phyloP scores from a whole-genome alignment of 2,329 filamentous ascomycete genomes.

The Colletotrichum sublineola region DNA sequence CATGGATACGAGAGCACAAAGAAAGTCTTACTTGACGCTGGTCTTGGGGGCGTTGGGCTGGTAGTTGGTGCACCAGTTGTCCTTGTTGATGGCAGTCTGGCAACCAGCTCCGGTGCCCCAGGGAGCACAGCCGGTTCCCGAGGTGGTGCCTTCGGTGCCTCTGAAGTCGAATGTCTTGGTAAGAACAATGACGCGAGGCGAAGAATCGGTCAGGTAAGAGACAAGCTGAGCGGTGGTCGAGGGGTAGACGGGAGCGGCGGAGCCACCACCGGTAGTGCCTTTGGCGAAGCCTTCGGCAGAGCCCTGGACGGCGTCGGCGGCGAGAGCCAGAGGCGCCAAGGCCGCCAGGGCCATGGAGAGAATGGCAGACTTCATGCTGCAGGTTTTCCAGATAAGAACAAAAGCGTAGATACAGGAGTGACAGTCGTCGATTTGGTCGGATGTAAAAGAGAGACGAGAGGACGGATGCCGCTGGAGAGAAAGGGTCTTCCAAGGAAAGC shows the following conservation, averaged over 20 bases:
- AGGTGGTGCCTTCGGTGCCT: constrained; percentile 9
- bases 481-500: constrained; percentile 13
- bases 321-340: constrained; percentile 34
- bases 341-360: constrained; percentile 40
- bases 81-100: constrained; percentile 72
- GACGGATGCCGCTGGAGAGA: constrained; percentile 27
- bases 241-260: constrained; percentile 66
- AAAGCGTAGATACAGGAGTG: constrained; percentile 22
- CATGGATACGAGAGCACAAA: neutral
- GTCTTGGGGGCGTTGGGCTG: constrained; percentile 63
- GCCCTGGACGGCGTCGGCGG: constrained; percentile 52
- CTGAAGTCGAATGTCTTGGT: constrained; percentile 69
- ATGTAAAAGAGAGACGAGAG: constrained; percentile 31
- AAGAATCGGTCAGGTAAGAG: constrained; percentile 68
- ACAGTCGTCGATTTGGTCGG: constrained; percentile 23
- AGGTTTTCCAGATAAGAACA: constrained; percentile 11
- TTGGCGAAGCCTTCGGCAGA: constrained; percentile 60
- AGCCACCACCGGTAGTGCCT: constrained; percentile 67
- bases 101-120: constrained; percentile 59
- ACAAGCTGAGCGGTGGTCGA: constrained; percentile 67
- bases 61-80: constrained; percentile 72
- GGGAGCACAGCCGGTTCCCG: constrained; percentile 12
- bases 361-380: constrained; percentile 32
- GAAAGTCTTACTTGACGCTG: constrained; percentile 49
- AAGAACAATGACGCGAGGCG: constrained; percentile 69